These are phyloP conservation scores for Pseudocercospora crystallina DNA, from an alignment of 2,329 filamentous ascomycete genomes.

Conservation along the genomic window DNA sequence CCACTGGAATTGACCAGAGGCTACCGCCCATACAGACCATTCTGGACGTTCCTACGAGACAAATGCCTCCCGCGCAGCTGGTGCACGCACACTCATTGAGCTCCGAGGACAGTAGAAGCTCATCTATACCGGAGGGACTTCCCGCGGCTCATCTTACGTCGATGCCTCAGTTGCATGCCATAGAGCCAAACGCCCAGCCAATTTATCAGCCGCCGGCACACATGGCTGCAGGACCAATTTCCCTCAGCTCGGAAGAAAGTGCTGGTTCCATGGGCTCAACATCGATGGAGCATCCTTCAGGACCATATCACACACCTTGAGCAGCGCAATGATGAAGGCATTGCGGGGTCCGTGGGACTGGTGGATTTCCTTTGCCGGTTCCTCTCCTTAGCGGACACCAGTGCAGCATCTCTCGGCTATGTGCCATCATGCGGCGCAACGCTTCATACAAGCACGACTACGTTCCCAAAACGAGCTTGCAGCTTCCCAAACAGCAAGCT, in stretches of 20 bases:
- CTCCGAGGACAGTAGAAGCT: constrained; percentile 24
- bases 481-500: too few species aligned
- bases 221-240: not conserved
- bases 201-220: too few species aligned
- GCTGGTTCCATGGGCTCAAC: constrained; percentile 20
- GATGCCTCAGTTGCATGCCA: not conserved
- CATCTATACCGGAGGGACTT: constrained; percentile 13
- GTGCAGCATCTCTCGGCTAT: too few species aligned
- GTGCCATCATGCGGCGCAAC: too few species aligned
- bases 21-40: constrained; percentile 25
- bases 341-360: too few species aligned
- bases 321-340: too few species aligned
- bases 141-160: not conserved
- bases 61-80: constrained; percentile 12
- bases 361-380: too few species aligned
- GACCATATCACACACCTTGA: constrained; percentile 22
- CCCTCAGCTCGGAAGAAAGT: constrained; percentile 24
- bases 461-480: too few species aligned
- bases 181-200: constrained; percentile 1
- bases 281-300: constrained; percentile 12
- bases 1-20: constrained; percentile 19
- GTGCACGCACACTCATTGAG: constrained; percentile 22
- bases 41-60: constrained; percentile 12
- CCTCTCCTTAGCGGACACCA: too few species aligned
- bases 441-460: too few species aligned